Conservation (phyloP, 129 eudicot genomes). For the Helianthus annuus region HanXRQr2.0-SUNRISE NC_035443.2:132588993-132589492, state of each 20-base stretch:
- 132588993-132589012: too few species aligned
- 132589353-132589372: constrained; percentile 27
- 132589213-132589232: constrained; percentile 36
- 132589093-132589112: too few species aligned
- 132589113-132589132: too few species aligned
- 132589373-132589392: constrained; percentile 24
- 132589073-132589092: too few species aligned
- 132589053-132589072: too few species aligned
- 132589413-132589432: too few species aligned
- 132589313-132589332: neutral
- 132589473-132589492: too few species aligned
- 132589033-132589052: too few species aligned
- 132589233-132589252: constrained; percentile 19
- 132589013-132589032: too few species aligned
- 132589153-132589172: constrained; percentile 42
- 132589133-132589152: constrained; percentile 41
- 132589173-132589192: constrained; percentile 33
- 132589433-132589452: too few species aligned
- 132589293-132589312: neutral
- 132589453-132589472: too few species aligned
- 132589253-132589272: constrained; percentile 26
- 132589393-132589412: too few species aligned
- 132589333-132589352: constrained; percentile 27
- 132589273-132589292: constrained; percentile 20
- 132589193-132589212: constrained; percentile 17